Evolutionary conservation across 768 basidiomycete species (phyloP).

Genomic region (Rhodosporidiobolus odoratus): DNA sequence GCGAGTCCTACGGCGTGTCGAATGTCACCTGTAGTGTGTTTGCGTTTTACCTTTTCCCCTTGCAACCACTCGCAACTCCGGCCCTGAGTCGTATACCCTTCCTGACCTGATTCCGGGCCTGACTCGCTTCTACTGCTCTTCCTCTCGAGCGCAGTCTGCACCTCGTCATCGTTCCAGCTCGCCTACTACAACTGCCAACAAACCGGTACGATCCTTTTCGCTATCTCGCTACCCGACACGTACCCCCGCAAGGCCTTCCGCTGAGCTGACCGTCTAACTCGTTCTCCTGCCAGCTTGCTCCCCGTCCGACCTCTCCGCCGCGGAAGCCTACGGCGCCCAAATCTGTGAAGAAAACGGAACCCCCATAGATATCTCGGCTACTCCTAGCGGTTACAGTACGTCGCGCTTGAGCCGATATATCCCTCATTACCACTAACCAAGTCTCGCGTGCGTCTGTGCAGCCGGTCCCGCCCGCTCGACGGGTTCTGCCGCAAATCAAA

Average conservation of each 20-base stretch:
- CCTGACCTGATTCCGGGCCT: neutral
- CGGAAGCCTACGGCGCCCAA: conserved; percentile 20
- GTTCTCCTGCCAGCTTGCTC: conserved; percentile 12
- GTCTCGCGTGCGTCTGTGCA: no score
- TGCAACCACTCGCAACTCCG: neutral
- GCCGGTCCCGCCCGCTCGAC: no score
- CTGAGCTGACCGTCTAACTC: neutral
- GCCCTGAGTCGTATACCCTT: neutral
- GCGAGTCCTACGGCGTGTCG: conserved; percentile 4
- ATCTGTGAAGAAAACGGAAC: conserved; percentile 12
- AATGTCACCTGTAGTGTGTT: conserved; percentile 19
- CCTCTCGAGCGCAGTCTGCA: conserved; percentile 15
- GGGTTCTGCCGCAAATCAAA: no score
- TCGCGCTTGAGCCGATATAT: neutral
- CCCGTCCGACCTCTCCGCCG: conserved; percentile 1
- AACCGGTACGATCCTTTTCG: neutral
- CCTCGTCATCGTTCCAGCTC: conserved; percentile 20
- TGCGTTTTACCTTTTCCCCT: neutral
- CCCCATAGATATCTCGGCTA: conserved; percentile 19
- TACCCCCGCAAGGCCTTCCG: neutral
- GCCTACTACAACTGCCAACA: conserved; percentile 30
- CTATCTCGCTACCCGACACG: neutral
- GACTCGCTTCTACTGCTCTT: neutral
- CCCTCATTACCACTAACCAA: no score
- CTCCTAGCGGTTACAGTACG: conserved; percentile 14